Percentiles rank a stretch among this genome's conserved stretches.
Conservation (phyloP, 495 filamentous ascomycete genomes). For the Neurospora sp. region DNA sequence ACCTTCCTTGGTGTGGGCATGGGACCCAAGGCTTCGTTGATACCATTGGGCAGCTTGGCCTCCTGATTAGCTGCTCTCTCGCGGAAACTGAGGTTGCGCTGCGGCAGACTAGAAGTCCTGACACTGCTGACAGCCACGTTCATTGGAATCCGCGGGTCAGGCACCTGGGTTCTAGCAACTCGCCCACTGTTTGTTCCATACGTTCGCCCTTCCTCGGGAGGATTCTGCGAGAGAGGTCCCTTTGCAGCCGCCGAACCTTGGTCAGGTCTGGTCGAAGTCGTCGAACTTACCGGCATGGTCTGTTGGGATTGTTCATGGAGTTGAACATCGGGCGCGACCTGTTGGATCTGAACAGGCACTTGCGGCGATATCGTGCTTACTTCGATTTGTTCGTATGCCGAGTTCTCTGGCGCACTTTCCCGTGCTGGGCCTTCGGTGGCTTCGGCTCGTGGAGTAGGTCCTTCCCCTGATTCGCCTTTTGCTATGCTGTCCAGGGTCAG, state of each 20-base stretch:
- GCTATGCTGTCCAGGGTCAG: conserved; percentile 77
- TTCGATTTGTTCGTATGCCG: conserved; percentile 4
- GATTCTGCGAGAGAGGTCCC: conserved; percentile 27
- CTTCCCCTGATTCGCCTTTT: conserved; percentile 71
- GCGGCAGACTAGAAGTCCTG: conserved; percentile 24
- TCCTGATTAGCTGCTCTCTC: conserved; percentile 36
- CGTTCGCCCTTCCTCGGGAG: conserved; percentile 23
- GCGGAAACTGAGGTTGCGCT: conserved; percentile 41
- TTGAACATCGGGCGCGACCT: conserved; percentile 1
- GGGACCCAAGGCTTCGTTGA: conserved; percentile 9
- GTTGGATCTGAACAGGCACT: conserved; percentile 14
- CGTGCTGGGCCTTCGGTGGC: conserved; percentile 54
- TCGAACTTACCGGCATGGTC: conserved; percentile 2
- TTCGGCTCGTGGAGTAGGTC: conserved; percentile 49
- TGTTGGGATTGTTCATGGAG: conserved; percentile 3
- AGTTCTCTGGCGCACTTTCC: conserved; percentile 31
- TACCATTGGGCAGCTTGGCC: conserved; percentile 16
- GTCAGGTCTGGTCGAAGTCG: conserved; percentile 13
- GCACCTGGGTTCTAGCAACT: conserved; percentile 16
- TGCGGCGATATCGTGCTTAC: conserved; percentile 11
- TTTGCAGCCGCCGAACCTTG: conserved; percentile 5
- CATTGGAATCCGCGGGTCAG: conserved; percentile 20
- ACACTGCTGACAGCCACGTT: conserved; percentile 9
- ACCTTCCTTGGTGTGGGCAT: not conserved
- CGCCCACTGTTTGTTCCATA: conserved; percentile 16